phyloP scores from a whole-genome alignment of 2,329 filamentous ascomycete genomes.

The Alternaria sp. region DNA sequence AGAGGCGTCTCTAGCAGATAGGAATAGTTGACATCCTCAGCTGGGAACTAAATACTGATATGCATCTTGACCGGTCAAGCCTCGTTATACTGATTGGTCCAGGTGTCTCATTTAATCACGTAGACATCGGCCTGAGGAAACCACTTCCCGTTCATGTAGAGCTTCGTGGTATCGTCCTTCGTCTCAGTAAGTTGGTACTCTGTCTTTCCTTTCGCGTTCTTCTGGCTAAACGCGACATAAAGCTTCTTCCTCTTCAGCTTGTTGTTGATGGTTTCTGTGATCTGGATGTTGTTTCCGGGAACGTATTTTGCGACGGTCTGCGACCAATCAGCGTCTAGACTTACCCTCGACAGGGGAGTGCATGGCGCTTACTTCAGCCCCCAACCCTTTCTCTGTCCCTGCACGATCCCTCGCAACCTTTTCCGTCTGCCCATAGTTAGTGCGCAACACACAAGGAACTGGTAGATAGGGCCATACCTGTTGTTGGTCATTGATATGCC shows the following conservation, averaged over 20 bases:
- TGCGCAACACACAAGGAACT: not conserved
- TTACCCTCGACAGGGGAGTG: not conserved
- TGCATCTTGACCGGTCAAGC: not conserved
- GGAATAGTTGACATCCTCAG: not conserved
- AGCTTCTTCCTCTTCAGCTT: not conserved
- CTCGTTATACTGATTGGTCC: not conserved
- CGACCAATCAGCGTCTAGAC: not conserved
- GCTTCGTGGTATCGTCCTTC: not conserved
- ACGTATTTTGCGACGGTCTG: not conserved
- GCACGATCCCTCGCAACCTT: not conserved
- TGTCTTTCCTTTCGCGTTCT: accelerated
- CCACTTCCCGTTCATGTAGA: not conserved
- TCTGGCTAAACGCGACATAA: not conserved
- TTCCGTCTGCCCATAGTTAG: not conserved
- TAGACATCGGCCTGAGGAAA: not conserved
- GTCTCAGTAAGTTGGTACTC: not conserved
- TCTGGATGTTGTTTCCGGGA: not conserved
- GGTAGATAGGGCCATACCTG: not conserved
- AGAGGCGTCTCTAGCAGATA: not conserved
- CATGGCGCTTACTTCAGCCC: not conserved
- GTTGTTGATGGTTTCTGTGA: not conserved
- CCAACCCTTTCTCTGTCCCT: not conserved
- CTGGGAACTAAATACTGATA: not conserved
- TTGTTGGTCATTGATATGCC: not conserved
- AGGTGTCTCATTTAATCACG: not conserved